A percentile compares a stretch with the other conserved stretches of the same genome.
phyloP scores from a whole-genome alignment of 441 rosid species.

The Arabidopsis lyrata region DNA sequence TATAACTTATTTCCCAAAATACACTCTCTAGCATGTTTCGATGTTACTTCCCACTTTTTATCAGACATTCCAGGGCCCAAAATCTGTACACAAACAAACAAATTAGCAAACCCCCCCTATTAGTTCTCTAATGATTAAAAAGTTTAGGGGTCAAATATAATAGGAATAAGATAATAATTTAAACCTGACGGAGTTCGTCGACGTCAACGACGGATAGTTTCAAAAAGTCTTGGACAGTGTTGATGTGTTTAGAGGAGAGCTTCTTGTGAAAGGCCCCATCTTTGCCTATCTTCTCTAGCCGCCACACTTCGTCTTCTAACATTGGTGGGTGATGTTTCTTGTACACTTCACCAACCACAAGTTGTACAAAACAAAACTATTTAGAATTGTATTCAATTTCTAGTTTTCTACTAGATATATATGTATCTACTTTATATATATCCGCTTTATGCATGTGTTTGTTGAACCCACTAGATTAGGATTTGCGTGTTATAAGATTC shows the following conservation, averaged over 20 bases:
- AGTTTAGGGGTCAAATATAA: neutral
- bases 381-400: conserved; percentile 4
- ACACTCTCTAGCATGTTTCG: conserved; percentile 82
- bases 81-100: conserved; percentile 49
- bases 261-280: conserved; percentile 86
- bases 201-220: conserved; percentile 67
- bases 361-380: conserved; percentile 12
- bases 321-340: conserved; percentile 91
- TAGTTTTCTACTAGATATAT: too few relatives aligned
- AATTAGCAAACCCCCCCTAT: neutral
- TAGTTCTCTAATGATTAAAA: neutral
- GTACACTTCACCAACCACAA: conserved; percentile 64
- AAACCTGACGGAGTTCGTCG: conserved; percentile 60
- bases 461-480: conserved; percentile 19
- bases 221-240: conserved; percentile 80
- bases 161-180: neutral
- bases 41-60: conserved; percentile 77
- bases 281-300: conserved; percentile 88
- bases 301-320: conserved; percentile 88
- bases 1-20: conserved; percentile 64
- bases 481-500: conserved; percentile 9
- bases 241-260: conserved; percentile 52
- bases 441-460: conserved; percentile 20
- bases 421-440: conserved; percentile 16
- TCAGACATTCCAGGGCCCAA: conserved; percentile 82